phyloP scores from a whole-genome alignment of 2,329 filamentous ascomycete species.

The Cercospora sp. region DNA sequence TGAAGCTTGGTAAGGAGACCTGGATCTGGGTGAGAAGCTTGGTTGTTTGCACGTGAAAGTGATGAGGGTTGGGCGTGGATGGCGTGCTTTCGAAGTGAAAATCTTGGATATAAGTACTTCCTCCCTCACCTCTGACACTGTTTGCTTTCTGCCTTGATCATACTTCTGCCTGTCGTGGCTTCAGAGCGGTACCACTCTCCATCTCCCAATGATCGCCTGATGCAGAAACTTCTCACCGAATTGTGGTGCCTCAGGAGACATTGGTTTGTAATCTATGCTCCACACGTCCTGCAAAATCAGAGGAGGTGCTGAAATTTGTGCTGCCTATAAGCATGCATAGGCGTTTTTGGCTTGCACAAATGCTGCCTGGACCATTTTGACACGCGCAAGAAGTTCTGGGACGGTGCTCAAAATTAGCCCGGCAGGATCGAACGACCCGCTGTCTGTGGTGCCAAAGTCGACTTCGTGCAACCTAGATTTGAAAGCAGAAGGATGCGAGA shows the following conservation, averaged over 20 bases:
- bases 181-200: background rate
- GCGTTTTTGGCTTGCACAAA: background rate
- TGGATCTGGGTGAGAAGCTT: background rate
- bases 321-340: background rate
- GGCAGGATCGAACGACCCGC: background rate
- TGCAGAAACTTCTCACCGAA: background rate
- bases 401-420: background rate
- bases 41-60: constrained; percentile 1
- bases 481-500: background rate
- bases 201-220: background rate
- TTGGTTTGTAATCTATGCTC: background rate
- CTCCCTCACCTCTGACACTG: background rate
- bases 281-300: background rate
- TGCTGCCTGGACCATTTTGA: background rate
- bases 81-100: background rate
- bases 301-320: background rate
- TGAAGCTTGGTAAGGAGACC: background rate
- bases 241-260: background rate
- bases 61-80: background rate
- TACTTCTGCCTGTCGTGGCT: background rate
- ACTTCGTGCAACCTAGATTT: constrained; percentile 1
- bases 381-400: background rate
- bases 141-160: background rate
- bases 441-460: background rate
- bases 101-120: background rate